Conservation (phyloP, 495 filamentous ascomycete genomes). For the Thermochaetoides thermophila region DNA sequence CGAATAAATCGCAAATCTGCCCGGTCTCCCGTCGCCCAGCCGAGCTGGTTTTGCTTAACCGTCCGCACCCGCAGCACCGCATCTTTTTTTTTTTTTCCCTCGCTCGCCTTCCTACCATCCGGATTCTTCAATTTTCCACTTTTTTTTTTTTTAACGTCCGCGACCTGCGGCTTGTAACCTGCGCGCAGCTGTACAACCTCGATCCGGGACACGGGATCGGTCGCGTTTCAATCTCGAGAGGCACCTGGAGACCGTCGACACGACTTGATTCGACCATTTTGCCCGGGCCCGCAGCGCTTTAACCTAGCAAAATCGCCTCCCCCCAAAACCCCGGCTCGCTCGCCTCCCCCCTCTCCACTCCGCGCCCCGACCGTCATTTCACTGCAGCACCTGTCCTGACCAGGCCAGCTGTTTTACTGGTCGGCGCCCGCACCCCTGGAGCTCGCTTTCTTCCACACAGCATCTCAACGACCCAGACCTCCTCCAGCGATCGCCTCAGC, state of each 20-base stretch:
- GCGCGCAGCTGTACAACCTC: too few relatives aligned
- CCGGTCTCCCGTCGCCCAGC: constrained; percentile 10
- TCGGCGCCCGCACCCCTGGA: constrained; percentile 19
- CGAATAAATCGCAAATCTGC: constrained; percentile 20
- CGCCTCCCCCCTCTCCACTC: constrained; percentile 17
- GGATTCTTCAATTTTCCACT: too few relatives aligned
- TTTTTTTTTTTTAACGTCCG: too few relatives aligned
- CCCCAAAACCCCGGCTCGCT: too few relatives aligned
- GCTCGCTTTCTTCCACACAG: constrained; percentile 18
- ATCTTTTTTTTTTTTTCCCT: constrained; percentile 5
- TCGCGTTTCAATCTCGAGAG: too few relatives aligned
- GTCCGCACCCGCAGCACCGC: constrained; percentile 6
- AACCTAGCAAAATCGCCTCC: too few relatives aligned
- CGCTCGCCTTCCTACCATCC: too few relatives aligned
- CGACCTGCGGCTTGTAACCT: too few relatives aligned
- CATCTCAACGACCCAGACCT: constrained; percentile 16
- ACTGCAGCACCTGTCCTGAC: constrained; percentile 16
- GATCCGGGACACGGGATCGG: too few relatives aligned
- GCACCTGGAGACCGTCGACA: too few relatives aligned
- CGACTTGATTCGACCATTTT: too few relatives aligned
- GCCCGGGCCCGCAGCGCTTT: too few relatives aligned
- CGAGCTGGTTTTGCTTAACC: constrained; percentile 8
- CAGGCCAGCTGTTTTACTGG: constrained; percentile 23
- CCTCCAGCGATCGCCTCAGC: constrained; percentile 8
- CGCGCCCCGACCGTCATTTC: constrained; percentile 22